Evolutionary conservation across 2,329 filamentous ascomycete species (phyloP).

Genomic region (Fusarium oxysporum): DNA sequence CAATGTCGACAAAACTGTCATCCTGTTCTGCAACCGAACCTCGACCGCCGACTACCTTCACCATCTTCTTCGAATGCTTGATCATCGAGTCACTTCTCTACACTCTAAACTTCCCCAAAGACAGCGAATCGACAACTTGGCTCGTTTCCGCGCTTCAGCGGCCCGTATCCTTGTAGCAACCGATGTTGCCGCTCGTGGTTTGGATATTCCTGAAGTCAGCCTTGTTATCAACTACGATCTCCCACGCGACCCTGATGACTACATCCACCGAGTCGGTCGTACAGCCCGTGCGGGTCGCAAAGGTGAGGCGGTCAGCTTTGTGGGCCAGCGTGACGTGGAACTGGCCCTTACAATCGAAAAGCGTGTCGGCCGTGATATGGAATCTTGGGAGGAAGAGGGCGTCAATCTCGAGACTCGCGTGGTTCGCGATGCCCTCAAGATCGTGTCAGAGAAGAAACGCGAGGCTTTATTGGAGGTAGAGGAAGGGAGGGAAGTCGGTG

Average conservation of each 20-base stretch:
- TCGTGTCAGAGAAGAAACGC: conserved; percentile 94
- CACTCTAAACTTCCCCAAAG: conserved; percentile 89
- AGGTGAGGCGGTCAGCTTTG: conserved; percentile 86
- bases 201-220: conserved; percentile 93
- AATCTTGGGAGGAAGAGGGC: conserved; percentile 86
- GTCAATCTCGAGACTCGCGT: conserved; percentile 95
- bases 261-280: conserved; percentile 95
- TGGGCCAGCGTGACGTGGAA: conserved; percentile 93
- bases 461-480: conserved; percentile 92
- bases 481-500: conserved; percentile 89
- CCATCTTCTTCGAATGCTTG: conserved; percentile 85
- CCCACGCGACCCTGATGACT: conserved; percentile 95
- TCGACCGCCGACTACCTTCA: conserved; percentile 89
- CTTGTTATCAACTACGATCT: conserved; percentile 96
- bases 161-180: conserved; percentile 93
- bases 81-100: conserved; percentile 89
- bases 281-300: conserved; percentile 90
- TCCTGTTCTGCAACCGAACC: conserved; percentile 95
- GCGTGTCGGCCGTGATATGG: conserved; percentile 83
- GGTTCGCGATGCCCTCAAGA: conserved; percentile 84
- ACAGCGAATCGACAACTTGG: conserved; percentile 87
- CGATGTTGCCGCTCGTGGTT: conserved; percentile 91
- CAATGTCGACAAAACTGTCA: conserved; percentile 81
- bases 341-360: conserved; percentile 91
- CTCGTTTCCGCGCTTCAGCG: conserved; percentile 88